Conservation (phyloP, 2,329 filamentous ascomycete species). For the Trichoderma endophyticum region DNA sequence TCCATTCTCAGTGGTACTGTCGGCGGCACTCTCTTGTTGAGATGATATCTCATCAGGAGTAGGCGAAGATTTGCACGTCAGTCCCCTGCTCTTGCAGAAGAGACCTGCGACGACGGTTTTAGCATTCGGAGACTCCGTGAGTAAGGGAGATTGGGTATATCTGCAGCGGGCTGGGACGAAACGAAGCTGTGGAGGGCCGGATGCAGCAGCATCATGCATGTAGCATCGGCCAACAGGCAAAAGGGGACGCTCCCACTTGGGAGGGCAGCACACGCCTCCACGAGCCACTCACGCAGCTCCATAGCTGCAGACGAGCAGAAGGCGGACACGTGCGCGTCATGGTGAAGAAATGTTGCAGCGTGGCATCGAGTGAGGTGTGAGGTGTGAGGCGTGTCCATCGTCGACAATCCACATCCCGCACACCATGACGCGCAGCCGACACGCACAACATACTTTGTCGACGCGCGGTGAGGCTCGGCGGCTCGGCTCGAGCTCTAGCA, state of each 20-base stretch:
- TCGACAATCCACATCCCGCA: background rate
- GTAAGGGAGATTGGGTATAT: background rate
- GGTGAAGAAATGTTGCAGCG: background rate
- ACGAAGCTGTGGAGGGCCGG: background rate
- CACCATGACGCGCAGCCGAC: background rate
- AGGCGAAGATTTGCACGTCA: conserved; percentile 34
- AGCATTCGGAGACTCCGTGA: background rate
- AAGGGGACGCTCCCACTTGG: background rate
- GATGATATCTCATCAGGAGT: conserved; percentile 7
- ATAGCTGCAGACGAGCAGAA: background rate
- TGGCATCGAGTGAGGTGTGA: background rate
- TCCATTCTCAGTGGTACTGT: conserved; percentile 12
- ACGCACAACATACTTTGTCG: background rate
- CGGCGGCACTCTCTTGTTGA: conserved; percentile 1
- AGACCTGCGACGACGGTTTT: conserved; percentile 26
- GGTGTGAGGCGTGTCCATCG: too few relatives aligned
- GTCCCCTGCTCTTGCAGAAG: conserved; percentile 35
- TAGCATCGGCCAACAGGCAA: background rate
- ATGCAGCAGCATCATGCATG: conserved; percentile 1
- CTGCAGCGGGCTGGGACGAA: background rate
- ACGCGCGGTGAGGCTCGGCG: conserved; percentile 3
- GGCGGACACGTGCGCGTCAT: background rate
- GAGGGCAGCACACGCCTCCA: background rate
- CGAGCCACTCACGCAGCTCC: background rate
- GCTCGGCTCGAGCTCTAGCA: conserved; percentile 1